Conservation (phyloP, 164 flowering plant genomes). For the Sedum album region DNA sequence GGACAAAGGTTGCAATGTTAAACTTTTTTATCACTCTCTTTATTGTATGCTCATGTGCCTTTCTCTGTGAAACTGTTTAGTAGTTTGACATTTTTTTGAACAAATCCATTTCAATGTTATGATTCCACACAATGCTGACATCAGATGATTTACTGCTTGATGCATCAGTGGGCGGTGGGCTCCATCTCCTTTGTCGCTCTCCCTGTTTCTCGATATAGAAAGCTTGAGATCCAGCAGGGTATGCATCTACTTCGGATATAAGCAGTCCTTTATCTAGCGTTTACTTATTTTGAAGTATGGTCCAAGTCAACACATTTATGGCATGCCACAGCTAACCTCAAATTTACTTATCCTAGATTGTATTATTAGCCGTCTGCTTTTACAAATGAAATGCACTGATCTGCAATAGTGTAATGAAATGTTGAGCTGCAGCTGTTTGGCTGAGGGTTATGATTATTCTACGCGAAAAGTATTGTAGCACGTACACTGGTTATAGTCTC, state of each 20-base stretch:
- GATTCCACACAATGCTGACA: slow-evolving; percentile 67
- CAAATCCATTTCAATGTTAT: slow-evolving; percentile 26
- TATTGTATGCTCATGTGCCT: too few species aligned
- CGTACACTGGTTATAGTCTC: not conserved
- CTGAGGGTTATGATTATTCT: not conserved
- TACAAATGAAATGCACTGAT: not conserved
- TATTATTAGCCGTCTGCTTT: not conserved
- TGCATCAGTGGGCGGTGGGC: slow-evolving; percentile 98
- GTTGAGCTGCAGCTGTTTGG: not conserved
- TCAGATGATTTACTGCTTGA: slow-evolving; percentile 85
- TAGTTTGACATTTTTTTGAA: slow-evolving; percentile 7
- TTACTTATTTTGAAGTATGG: not conserved
- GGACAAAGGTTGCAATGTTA: slow-evolving; percentile 63
- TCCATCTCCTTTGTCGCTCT: slow-evolving; percentile 62
- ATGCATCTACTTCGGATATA: slow-evolving; percentile 18
- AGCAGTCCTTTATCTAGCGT: not conserved
- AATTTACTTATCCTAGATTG: not conserved
- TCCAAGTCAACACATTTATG: not conserved
- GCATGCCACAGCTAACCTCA: not conserved
- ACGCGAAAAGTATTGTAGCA: not conserved
- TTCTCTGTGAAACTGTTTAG: not conserved
- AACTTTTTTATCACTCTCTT: slow-evolving; percentile 2
- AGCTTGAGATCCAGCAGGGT: slow-evolving; percentile 86
- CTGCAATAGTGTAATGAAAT: not conserved
- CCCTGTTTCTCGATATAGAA: slow-evolving; percentile 63